These are phyloP conservation scores for Plasmodium gaboni DNA, from an alignment of 169 alveolate genomes.

Conservation along the genomic window DNA sequence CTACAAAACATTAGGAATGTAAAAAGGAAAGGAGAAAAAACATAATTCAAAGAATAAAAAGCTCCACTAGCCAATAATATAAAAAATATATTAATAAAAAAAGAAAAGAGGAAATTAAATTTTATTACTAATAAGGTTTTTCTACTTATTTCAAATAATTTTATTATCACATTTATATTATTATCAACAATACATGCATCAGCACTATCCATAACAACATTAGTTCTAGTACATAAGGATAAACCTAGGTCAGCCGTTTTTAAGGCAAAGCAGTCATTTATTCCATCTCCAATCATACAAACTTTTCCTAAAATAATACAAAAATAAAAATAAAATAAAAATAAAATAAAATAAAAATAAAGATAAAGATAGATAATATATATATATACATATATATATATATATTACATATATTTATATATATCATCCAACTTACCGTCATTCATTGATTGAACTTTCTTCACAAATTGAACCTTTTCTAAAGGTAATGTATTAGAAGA, in stretches of 20 bases:
- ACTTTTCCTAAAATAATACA: constrained; percentile 39
- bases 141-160: constrained; percentile 65
- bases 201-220: constrained; percentile 74
- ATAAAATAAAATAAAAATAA: background rate
- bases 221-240: constrained; percentile 64
- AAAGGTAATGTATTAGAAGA: constrained; percentile 61
- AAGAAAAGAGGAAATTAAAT: constrained; percentile 67
- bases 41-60: constrained; percentile 56
- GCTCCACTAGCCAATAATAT: constrained; percentile 76
- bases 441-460: constrained; percentile 48
- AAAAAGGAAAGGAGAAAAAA: constrained; percentile 63
- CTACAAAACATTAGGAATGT: constrained; percentile 74
- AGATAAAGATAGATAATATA: background rate
- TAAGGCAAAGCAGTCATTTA: constrained; percentile 74
- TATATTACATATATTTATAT: background rate
- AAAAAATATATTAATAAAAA: constrained; percentile 61
- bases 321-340: background rate
- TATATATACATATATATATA: background rate
- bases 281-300: constrained; percentile 75
- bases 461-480: constrained; percentile 71
- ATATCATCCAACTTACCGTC: constrained; percentile 32
- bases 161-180: constrained; percentile 54
- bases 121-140: constrained; percentile 64
- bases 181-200: constrained; percentile 75
- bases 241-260: constrained; percentile 69